Percentiles rank a stretch among this genome's conserved stretches.
phyloP scores from a whole-genome alignment of 106 monocot genomes.

The Gastrodia elata region DNA sequence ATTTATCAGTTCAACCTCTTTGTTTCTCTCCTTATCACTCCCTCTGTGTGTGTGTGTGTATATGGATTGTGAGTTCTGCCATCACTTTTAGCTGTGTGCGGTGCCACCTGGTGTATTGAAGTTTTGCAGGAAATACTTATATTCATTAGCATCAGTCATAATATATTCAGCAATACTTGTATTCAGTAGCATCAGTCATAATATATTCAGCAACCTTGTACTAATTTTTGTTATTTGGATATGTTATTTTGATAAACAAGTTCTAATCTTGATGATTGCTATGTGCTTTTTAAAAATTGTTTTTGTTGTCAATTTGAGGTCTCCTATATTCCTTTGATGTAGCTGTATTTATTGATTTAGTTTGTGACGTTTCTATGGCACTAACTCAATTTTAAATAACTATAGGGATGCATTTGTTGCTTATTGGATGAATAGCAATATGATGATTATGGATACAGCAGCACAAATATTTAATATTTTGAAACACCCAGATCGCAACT shows the following conservation, averaged over 20 bases:
- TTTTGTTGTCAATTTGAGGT: not conserved
- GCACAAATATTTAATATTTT: constrained; percentile 75
- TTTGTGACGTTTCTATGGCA: not conserved
- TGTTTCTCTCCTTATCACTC: no score
- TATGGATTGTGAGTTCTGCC: no score
- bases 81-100: no score
- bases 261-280: not conserved
- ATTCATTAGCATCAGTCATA: no score
- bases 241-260: not conserved
- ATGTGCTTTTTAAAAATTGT: not conserved
- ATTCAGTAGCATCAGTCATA: not conserved
- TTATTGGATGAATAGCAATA: constrained; percentile 84
- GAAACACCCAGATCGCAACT: constrained; percentile 62
- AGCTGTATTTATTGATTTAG: not conserved
- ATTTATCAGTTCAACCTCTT: no score
- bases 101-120: no score
- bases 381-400: not conserved
- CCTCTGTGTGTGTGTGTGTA: no score
- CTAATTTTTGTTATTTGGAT: not conserved
- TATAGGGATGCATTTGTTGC: constrained; percentile 80
- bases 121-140: no score
- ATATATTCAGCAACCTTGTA: not conserved
- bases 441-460: constrained; percentile 81
- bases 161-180: no score
- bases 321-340: not conserved